phyloP scores from a whole-genome alignment of 2,329 filamentous ascomycete genomes.

The Talaromyces sp. region DNA sequence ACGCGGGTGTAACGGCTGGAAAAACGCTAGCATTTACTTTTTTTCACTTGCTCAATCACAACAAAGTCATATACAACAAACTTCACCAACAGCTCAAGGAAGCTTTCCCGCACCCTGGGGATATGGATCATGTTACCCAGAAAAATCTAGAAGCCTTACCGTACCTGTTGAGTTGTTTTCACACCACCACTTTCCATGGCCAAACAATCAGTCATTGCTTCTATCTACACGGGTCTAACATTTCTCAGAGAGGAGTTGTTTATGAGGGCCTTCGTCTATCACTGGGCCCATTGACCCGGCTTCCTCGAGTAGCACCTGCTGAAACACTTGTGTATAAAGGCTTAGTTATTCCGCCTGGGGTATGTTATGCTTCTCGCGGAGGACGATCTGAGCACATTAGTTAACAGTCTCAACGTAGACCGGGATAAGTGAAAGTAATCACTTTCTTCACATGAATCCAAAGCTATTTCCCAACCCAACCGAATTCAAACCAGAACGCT shows the following conservation, averaged over 20 bases:
- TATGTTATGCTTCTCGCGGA: background rate
- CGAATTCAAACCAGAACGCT: constrained; percentile 37
- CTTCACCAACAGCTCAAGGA: too few species aligned
- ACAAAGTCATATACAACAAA: too few species aligned
- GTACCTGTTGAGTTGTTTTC: too few species aligned
- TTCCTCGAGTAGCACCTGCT: constrained; percentile 29
- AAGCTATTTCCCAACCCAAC: constrained; percentile 35
- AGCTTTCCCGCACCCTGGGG: too few species aligned
- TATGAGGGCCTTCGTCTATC: constrained; percentile 33
- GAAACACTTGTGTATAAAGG: constrained; percentile 30
- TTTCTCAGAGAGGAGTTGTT: constrained; percentile 23
- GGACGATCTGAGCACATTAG: background rate
- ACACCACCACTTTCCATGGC: too few species aligned
- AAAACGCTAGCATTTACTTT: too few species aligned
- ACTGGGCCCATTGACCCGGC: constrained; percentile 29
- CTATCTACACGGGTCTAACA: too few species aligned
- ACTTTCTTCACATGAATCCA: constrained; percentile 35
- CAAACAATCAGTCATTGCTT: too few species aligned
- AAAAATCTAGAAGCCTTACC: too few species aligned
- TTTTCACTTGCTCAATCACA: too few species aligned
- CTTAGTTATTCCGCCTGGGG: constrained; percentile 29
- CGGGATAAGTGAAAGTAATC: constrained; percentile 38
- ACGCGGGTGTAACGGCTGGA: too few species aligned
- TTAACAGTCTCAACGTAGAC: constrained; percentile 19
- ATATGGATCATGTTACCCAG: too few species aligned